These are phyloP conservation scores for Delphinella strobiligena DNA, from an alignment of 2,329 filamentous ascomycete genomes.

Conservation along the genomic window DNA sequence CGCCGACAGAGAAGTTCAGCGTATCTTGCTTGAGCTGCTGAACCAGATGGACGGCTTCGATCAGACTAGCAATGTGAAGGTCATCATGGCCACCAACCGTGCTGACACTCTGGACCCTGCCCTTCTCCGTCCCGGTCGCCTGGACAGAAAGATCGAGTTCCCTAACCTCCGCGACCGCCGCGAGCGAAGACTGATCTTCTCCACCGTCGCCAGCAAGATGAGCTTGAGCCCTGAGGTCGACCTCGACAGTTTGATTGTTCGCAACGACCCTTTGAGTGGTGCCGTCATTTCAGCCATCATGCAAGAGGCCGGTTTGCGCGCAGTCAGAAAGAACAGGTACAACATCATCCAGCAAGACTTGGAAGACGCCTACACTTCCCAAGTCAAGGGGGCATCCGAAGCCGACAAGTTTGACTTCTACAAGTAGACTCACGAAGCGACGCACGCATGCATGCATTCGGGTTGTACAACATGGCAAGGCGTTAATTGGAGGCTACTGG, in stretches of 20 bases:
- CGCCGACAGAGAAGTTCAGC: constrained; percentile 94
- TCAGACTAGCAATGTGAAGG: constrained; percentile 97
- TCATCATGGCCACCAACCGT: constrained; percentile 99
- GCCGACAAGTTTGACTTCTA: constrained; percentile 81
- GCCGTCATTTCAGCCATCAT: constrained; percentile 97
- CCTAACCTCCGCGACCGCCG: constrained; percentile 87
- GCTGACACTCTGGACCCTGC: constrained; percentile 95
- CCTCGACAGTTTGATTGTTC: constrained; percentile 86
- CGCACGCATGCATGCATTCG: not conserved
- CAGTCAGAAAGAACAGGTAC: constrained; percentile 94
- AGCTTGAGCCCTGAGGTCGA: constrained; percentile 93
- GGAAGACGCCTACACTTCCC: constrained; percentile 92
- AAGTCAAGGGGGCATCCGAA: constrained; percentile 76
- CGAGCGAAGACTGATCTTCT: constrained; percentile 92
- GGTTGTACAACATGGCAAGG: not conserved
- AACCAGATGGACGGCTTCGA: constrained; percentile 99
- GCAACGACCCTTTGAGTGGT: constrained; percentile 89
- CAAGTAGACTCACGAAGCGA: constrained; percentile 41
- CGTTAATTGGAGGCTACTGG: not conserved
- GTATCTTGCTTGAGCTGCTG: constrained; percentile 90
- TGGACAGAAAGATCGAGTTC: constrained; percentile 98
- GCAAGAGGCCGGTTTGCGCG: constrained; percentile 92
- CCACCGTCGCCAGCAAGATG: constrained; percentile 96
- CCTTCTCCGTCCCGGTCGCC: constrained; percentile 81
- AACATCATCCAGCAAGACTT: constrained; percentile 97